These are phyloP conservation scores for Teunomyces cretensis DNA, from an alignment of 805 yeast genomes.

Conservation along the genomic window DNA sequence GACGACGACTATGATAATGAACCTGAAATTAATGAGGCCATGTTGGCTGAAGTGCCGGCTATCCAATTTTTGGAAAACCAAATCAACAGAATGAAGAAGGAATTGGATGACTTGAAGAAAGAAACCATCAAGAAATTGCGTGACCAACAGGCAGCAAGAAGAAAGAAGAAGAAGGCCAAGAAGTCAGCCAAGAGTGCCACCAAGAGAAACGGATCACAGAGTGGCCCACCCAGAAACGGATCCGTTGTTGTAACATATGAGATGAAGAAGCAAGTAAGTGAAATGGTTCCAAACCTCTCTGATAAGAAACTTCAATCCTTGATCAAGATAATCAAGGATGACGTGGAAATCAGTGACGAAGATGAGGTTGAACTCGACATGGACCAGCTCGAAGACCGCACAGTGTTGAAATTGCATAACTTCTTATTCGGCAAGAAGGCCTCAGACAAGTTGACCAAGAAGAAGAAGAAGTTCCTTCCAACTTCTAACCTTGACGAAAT, in stretches of 20 bases:
- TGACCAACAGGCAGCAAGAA: conserved; percentile 58
- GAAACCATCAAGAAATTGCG: conserved; percentile 68
- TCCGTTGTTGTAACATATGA: conserved; percentile 70
- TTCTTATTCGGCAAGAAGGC: conserved; percentile 58
- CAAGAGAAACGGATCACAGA: conserved; percentile 8
- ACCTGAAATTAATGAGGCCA: conserved; percentile 53
- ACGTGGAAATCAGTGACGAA: conserved; percentile 59
- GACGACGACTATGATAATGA: conserved; percentile 49
- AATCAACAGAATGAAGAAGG: conserved; percentile 78
- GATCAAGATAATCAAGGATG: conserved; percentile 79
- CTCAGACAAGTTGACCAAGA: conserved; percentile 41
- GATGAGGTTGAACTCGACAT: conserved; percentile 92
- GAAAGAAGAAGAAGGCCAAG: conserved; percentile 41
- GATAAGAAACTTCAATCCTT: conserved; percentile 83
- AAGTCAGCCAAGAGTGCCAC: conserved; percentile 17
- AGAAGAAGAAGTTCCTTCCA: conserved; percentile 37
- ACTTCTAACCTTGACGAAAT: conserved; percentile 48
- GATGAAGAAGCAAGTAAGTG: conserved; percentile 93
- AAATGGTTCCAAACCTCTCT: conserved; percentile 72
- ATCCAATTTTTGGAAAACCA: conserved; percentile 87
- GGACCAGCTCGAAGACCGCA: conserved; percentile 84
- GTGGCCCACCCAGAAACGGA: conserved; percentile 14
- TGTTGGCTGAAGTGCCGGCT: conserved; percentile 78
- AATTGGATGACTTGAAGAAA: conserved; percentile 77
- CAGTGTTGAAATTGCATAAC: conserved; percentile 79